Conservation (phyloP, 2,329 filamentous ascomycete species). For the Aureobasidium uvarum region DNA sequence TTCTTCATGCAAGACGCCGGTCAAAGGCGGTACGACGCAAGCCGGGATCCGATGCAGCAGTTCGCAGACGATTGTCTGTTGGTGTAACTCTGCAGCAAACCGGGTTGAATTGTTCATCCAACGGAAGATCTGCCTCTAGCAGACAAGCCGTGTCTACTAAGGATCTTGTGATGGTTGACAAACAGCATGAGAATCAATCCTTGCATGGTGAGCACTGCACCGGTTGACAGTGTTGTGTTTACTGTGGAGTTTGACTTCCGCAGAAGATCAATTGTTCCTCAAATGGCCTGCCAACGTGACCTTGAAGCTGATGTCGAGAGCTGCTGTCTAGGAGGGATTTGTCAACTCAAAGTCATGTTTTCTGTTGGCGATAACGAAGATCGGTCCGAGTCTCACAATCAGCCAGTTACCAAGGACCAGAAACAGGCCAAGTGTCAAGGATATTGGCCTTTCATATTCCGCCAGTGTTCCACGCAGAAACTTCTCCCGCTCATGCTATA, state of each 20-base stretch:
- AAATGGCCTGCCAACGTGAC: neutral
- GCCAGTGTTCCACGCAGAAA: slow-evolving; percentile 21
- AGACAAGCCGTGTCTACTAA: neutral
- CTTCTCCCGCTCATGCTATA: slow-evolving; percentile 22
- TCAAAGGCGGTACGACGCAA: slow-evolving; percentile 4
- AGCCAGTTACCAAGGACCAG: slow-evolving; percentile 12
- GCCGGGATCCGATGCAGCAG: slow-evolving; percentile 26
- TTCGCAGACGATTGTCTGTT: slow-evolving; percentile 25
- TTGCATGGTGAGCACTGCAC: neutral
- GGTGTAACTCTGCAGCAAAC: slow-evolving; percentile 24
- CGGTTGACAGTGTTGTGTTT: neutral
- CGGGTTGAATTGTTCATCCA: slow-evolving; percentile 5
- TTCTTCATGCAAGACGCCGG: slow-evolving; percentile 10
- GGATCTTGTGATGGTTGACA: slow-evolving; percentile 4
- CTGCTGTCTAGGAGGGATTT: neutral
- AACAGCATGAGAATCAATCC: slow-evolving; percentile 9
- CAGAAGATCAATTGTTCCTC: neutral
- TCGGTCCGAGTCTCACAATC: neutral
- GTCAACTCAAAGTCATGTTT: slow-evolving; percentile 1
- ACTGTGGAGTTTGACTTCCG: neutral
- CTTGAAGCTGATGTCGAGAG: neutral
- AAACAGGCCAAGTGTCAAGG: slow-evolving; percentile 1
- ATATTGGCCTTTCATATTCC: slow-evolving; percentile 2
- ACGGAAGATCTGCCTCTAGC: slow-evolving; percentile 9
- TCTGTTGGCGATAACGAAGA: neutral